Conservation (phyloP, 2,329 filamentous ascomycete genomes). For the Chaetoscypha palmicola region DNA sequence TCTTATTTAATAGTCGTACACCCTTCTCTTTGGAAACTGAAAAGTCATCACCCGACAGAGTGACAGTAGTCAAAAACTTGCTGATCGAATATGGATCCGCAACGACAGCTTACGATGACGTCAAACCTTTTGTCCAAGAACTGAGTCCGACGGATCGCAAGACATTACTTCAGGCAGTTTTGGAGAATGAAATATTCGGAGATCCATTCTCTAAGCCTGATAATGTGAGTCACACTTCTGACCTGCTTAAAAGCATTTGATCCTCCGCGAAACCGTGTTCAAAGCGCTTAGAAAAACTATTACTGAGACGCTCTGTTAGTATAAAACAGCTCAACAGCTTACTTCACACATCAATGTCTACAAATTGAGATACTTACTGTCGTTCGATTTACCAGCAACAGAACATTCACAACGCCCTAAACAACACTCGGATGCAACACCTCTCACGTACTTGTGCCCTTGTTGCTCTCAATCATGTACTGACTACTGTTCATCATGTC, state of each 20-base stretch:
- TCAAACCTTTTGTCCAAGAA: slow-evolving; percentile 24
- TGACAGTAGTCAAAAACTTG: slow-evolving; percentile 24
- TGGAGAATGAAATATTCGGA: slow-evolving; percentile 8
- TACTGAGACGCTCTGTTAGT: slow-evolving; percentile 16
- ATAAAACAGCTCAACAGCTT: slow-evolving; percentile 20
- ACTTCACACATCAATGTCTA: slow-evolving; percentile 23
- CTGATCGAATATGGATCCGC: slow-evolving; percentile 26
- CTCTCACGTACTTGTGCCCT: slow-evolving; percentile 14
- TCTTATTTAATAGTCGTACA: slow-evolving; percentile 17
- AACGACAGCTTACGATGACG: slow-evolving; percentile 28
- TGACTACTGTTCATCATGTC: slow-evolving; percentile 18
- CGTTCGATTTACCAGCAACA: slow-evolving; percentile 22
- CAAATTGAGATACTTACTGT: slow-evolving; percentile 26
- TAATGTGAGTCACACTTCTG: background rate
- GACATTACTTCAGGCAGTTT: slow-evolving; percentile 13
- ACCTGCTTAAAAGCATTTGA: background rate
- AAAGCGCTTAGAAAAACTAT: no score
- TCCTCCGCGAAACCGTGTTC: background rate
- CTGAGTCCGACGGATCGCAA: slow-evolving; percentile 17
- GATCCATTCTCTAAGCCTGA: background rate
- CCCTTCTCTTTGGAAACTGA: slow-evolving; percentile 6
- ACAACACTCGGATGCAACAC: background rate
- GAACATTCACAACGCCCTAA: slow-evolving; percentile 13
- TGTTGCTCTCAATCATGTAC: slow-evolving; percentile 18
- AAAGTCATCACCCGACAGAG: slow-evolving; percentile 6